Evolutionary conservation across 2,329 filamentous ascomycete species (phyloP), one percentile per base, ranked within the genome.

Genomic region (Ophiocordyceps camponoti-rufipedis): DNA sequence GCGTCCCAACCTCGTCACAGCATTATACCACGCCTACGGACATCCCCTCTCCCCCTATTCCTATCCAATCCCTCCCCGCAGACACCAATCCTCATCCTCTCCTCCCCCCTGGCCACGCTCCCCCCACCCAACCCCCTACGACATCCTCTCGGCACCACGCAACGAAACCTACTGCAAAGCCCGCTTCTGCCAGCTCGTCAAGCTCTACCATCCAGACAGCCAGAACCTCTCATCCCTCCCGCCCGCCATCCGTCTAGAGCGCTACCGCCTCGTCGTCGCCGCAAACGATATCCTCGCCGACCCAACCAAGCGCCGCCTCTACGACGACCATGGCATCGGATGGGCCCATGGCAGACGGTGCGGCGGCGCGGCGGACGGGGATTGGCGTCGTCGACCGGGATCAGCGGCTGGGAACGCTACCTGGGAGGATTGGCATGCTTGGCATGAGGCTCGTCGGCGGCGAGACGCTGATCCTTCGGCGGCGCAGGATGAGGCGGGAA

Each of bases 341-440:
- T 98, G 91, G 91, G 69, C 70, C 5, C 63, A 64, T 16, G 23
- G 23, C 23, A 23, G 23, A 23, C 23, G 23, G 23, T 23, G 3
- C 3, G 23, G 23, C 23, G 23, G 23, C 23, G 23, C 23, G 3
- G 23, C 5, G 23, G 23, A 23, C 23, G 23, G 5, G 23, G 23
- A 23, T 23, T 79, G 74, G 74, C 67, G 72, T 33, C 54, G 64
- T 13, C 57, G 58, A 32, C 65, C 68, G 0, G 67, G 66, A 23
- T 72, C 62, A 46, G 60, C 74, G 12, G 71, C 70, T 44, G 63
- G 65, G 53, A 96, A 96, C 59, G 91, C 86, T 1, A 96, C 91
- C 0, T 98, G 91, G 91, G 91, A 98, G 59, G 91, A 98, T 60
- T 95, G 88, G 88, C 85, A 94, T 65, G 72, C 71, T 41, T 94